Percentiles rank a stretch among this genome's conserved stretches.
Conservation (phyloP, 2,329 filamentous ascomycete species). For the Fusarium sp. region DNA sequence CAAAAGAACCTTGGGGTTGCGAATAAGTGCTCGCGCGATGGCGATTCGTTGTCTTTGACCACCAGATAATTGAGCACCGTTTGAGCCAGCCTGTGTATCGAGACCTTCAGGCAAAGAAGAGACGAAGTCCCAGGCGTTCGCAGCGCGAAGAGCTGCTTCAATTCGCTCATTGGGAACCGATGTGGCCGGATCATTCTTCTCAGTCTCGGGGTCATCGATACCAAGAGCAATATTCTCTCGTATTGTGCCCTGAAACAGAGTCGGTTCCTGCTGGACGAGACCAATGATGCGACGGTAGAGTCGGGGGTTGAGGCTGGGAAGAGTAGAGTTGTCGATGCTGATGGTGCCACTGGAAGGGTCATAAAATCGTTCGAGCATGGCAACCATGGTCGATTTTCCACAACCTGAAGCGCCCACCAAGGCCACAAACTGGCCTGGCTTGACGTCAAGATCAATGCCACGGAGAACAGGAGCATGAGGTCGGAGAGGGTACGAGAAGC, state of each 20-base stretch:
- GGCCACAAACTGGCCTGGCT: slow-evolving; percentile 63
- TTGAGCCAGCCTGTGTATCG: slow-evolving; percentile 70
- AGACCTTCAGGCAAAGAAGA: slow-evolving; percentile 59
- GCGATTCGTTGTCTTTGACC: slow-evolving; percentile 76
- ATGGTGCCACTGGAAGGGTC: slow-evolving; percentile 60
- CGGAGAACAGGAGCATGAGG: slow-evolving; percentile 55
- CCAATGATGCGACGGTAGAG: slow-evolving; percentile 65
- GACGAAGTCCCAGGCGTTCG: slow-evolving; percentile 63
- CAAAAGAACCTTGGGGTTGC: slow-evolving; percentile 42
- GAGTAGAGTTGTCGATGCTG: slow-evolving; percentile 57
- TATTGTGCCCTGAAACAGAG: slow-evolving; percentile 82
- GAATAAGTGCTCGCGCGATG: slow-evolving; percentile 72
- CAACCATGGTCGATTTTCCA: slow-evolving; percentile 71
- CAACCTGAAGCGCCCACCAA: slow-evolving; percentile 66
- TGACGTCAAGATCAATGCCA: slow-evolving; percentile 53
- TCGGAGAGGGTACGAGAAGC: slow-evolving; percentile 71
- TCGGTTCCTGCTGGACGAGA: slow-evolving; percentile 69
- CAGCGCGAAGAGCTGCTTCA: slow-evolving; percentile 59
- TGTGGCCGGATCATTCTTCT: slow-evolving; percentile 6
- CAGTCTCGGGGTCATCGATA: slow-evolving; percentile 35
- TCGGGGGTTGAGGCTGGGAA: slow-evolving; percentile 57
- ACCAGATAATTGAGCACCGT: slow-evolving; percentile 73
- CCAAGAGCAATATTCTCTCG: slow-evolving; percentile 78
- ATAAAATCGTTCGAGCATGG: slow-evolving; percentile 61
- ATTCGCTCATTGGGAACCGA: slow-evolving; percentile 50